Evolutionary conservation across 306 rosid genomes (phyloP).

Genomic region (Pyrus pyrifolia): DNA sequence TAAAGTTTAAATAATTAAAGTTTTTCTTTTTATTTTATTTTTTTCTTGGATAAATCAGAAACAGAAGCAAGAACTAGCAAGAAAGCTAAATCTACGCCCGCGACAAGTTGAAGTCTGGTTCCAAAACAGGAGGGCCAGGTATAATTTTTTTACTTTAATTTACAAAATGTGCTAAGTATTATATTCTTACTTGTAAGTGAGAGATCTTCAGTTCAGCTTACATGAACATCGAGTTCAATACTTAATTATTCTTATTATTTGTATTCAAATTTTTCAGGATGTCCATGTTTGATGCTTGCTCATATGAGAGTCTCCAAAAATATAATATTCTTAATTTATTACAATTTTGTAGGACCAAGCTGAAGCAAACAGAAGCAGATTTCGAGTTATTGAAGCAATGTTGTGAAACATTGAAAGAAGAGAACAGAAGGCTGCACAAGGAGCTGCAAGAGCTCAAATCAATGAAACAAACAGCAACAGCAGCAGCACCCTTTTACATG

Average conservation of each 20-base stretch:
- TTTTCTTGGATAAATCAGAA: constrained; percentile 28
- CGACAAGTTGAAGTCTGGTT: constrained; percentile 99
- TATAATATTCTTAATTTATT: neutral
- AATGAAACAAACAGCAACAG: constrained; percentile 30
- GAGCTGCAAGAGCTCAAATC: constrained; percentile 71
- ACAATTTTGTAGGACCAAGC: constrained; percentile 48
- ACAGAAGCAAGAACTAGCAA: constrained; percentile 78
- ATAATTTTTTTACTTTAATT: neutral
- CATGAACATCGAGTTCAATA: neutral
- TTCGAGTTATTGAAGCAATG: constrained; percentile 61
- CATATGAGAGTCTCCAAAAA: neutral
- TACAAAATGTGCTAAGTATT: neutral
- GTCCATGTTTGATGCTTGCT: neutral
- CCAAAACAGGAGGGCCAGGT: constrained; percentile 97
- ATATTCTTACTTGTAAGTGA: too few species aligned
- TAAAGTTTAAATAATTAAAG: too few species aligned
- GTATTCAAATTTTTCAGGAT: too few species aligned
- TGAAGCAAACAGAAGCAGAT: constrained; percentile 82
- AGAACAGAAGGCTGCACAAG: constrained; percentile 57
- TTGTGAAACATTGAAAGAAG: constrained; percentile 61
- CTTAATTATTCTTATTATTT: neutral
- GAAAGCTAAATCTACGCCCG: constrained; percentile 51
- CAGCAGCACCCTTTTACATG: constrained; percentile 40
- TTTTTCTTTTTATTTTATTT: too few species aligned
- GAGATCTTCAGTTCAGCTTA: too few species aligned